Percentiles rank a stretch among this genome's conserved stretches.
Evolutionary conservation across 371 early-diverging fungal species (phyloP).

Genomic region (Catenaria anguillulae): DNA sequence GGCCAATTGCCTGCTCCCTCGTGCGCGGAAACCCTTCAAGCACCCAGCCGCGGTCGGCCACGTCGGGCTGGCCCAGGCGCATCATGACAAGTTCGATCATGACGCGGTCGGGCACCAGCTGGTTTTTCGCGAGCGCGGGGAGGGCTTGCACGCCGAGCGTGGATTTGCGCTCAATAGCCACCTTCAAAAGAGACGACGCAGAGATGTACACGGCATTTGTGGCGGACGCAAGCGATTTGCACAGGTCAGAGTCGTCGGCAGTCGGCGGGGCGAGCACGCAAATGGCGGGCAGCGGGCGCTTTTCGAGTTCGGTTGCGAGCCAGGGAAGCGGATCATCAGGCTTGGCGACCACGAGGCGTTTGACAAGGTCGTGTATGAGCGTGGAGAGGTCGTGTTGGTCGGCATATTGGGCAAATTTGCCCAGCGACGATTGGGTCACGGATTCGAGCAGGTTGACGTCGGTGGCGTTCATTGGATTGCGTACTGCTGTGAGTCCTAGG

Average conservation of each 20-base stretch:
- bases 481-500: too few relatives aligned
- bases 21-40: constrained; percentile 31
- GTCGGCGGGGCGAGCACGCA: constrained; percentile 22
- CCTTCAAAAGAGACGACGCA: constrained; percentile 16
- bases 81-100: constrained; percentile 21
- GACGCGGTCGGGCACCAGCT: constrained; percentile 27
- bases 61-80: constrained; percentile 21
- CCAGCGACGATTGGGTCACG: background rate
- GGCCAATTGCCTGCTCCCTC: constrained; percentile 23
- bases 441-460: background rate
- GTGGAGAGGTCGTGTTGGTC: constrained; percentile 29
- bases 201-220: constrained; percentile 22
- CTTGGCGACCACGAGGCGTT: constrained; percentile 19
- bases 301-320: constrained; percentile 17
- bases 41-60: constrained; percentile 18
- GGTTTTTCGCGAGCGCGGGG: constrained; percentile 21
- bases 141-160: constrained; percentile 25
- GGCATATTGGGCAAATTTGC: constrained; percentile 22
- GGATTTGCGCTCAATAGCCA: constrained; percentile 25
- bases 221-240: constrained; percentile 15
- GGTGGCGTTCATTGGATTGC: background rate
- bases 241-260: constrained; percentile 12
- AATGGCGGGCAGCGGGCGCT: constrained; percentile 12
- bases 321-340: constrained; percentile 26
- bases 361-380: constrained; percentile 19